Conservation (phyloP, 371 early-diverging fungal species). For the Syncephalastrum contaminatum region DNA sequence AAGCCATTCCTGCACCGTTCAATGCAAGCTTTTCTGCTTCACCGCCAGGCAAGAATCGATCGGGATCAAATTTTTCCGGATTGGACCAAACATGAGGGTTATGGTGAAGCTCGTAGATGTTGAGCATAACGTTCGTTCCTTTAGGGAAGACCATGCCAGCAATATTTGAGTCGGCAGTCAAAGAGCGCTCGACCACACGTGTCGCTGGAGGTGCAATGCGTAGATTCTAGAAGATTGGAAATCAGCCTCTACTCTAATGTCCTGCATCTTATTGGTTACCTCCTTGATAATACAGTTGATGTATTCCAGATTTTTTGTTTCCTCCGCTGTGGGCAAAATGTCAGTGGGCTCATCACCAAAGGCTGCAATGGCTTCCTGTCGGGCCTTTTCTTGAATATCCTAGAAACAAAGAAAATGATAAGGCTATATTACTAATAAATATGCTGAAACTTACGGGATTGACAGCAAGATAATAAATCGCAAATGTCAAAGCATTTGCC, state of each 20-base stretch:
- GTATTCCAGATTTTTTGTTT: slow-evolving; percentile 10
- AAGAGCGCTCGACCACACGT: slow-evolving; percentile 2
- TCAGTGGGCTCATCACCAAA: slow-evolving; percentile 12
- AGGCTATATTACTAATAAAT: neutral
- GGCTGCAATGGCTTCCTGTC: slow-evolving; percentile 18
- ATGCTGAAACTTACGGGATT: neutral
- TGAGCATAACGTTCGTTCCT: slow-evolving; percentile 9
- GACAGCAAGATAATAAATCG: slow-evolving; percentile 21
- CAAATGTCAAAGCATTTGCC: slow-evolving; percentile 28
- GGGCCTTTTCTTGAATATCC: slow-evolving; percentile 20
- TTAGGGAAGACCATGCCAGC: slow-evolving; percentile 13
- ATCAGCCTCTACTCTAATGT: too few species aligned
- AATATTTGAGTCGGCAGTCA: slow-evolving; percentile 8
- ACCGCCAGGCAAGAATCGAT: slow-evolving; percentile 21
- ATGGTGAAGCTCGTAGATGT: slow-evolving; percentile 18
- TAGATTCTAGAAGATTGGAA: slow-evolving; percentile 1
- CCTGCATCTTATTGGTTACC: too few species aligned
- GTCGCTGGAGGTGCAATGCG: slow-evolving; percentile 11
- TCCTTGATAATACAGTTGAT: slow-evolving; percentile 15
- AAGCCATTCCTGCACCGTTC: slow-evolving; percentile 3
- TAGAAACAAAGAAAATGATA: neutral
- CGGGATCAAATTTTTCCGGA: slow-evolving; percentile 20
- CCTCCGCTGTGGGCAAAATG: slow-evolving; percentile 9
- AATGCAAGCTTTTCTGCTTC: slow-evolving; percentile 10
- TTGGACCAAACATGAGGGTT: slow-evolving; percentile 17